Evolutionary conservation across 805 yeast species (phyloP), one percentile per base, ranked within the genome.

Genomic region (Ogataea methylovora): DNA sequence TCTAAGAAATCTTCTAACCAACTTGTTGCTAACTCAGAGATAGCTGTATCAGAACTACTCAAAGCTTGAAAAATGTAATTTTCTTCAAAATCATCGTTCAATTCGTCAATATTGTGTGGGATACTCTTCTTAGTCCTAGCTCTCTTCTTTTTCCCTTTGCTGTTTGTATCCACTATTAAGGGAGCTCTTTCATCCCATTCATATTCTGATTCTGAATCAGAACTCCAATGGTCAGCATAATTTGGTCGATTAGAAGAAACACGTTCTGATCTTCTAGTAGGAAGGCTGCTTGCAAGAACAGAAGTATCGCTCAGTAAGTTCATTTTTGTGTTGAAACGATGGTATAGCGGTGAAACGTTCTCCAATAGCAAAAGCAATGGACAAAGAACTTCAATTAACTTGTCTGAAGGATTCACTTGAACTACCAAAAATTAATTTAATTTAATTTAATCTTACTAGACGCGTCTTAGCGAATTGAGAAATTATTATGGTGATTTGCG

Each of bases 1-100:
- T 51, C 58, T 29, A 54, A 60, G 43, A 73, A 80, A 15, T 59
- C 60, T 11, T 74, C 77, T 10, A 79, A 45, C 82, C 84, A 79
- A 18, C 63, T 67, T n/a, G 67, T 53, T 1, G 78, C 75, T 3
- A 74, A 38, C 28, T 75, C 80, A 2, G 58, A 59, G 11, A 74
- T 51, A 0, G 84, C 69, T 1, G 67, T 48, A 15, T 68, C 71
- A 2, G 73, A 49, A 29, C 65, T 69, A 30, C 67, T 57, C 29
- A 79, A 52, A 0, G 78, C 74, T 37, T 69, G 69, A 38, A 74
- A 74, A 11, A 74, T 34, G 29, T 60, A 61, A 31, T 71, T 68
- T 22, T 71, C 73, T 29, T 61, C 61, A 43, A 69, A 71, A 16
- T 59, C 67, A 11, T 64, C 65, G 5, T 27, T 27, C 23, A 65